Base-by-base conservation (phyloP, 192 early-diverging fungal species). In the Linnemannia hyalina region DNA sequence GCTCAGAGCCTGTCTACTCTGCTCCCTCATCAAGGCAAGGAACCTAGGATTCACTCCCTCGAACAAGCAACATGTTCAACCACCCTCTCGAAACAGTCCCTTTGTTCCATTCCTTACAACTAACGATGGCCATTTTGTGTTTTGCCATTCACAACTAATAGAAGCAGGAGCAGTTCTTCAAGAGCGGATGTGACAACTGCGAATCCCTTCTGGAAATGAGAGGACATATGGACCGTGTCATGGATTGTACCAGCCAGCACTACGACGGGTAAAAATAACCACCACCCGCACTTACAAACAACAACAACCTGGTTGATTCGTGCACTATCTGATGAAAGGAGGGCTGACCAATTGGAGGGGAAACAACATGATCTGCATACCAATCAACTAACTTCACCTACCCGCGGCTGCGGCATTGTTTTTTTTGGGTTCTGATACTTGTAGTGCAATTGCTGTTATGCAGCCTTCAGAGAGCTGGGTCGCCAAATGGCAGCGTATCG, bases 101-200 rank as follows among this genome's bases (percentile, higher is more conserved):
- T 46, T 46, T 46, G 44, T 52, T 52, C 20, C 16, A 52, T 5
- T 20, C 44, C 44, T 46, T 7, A 46, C 44, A 46, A 74, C 49
- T 63, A 60, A 75, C 74, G 1, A 20, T 42, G 20, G 20, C 3
- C 18, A 20, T 6, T n/a, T 38, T 77, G 38, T 57, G 35, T 65
- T 65, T 26, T 26, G 52, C 54, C 63, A 74, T 74, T 42, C 40
- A 32, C 47, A 63, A 26, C 49, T 15, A 35, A 35, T 42, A 96
- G 90, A 95, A 94, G 85, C 90, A 91, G 73, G 90, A 92, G 11
- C 93, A 92, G 68, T 97, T 97, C 82, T 86, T 93, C 73, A 89
- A 91, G 49, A 74, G 73, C 47, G 96, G 96, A 29, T 97, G 96
- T 83, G 95, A 96, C 35, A 97, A 97, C 78, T 97, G 96, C 85